Evolutionary conservation across 2,329 filamentous ascomycete genomes (phyloP), one percentile per base, ranked within the genome.

Genomic region (Leptosphaerulina australis): DNA sequence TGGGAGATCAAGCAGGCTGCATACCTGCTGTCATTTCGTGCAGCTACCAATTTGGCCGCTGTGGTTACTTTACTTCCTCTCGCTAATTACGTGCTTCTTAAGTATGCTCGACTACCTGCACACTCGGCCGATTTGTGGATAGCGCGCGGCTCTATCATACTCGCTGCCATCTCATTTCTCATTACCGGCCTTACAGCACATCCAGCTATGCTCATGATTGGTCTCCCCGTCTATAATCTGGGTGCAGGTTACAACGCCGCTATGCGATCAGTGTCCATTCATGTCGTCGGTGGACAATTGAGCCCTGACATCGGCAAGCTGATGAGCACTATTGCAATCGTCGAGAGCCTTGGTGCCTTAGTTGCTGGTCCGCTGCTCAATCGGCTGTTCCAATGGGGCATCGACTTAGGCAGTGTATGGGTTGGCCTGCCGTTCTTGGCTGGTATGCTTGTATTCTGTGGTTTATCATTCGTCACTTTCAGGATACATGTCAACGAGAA

Each of bases 301-400:
- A 70, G 67, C 14, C 66, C 65, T 1, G 55, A 81, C 44, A 75
- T 78, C 3, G 79, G 77, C 5, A 72, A 77, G 9, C 59, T 81
- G 11, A 81, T 79, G 59, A 78, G 77, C 4, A 72, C 79, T 1
- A 74, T 81, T 48, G 77, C 77, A 22, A 76, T 80, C 15, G 64
- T 79, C 3, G 77, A 80, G 53, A 73, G 74, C 12, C 59, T 80
- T 8, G 78, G 79, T 5, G 70, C 73, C 18, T 74, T 81, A 50
- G 59, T 80, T 24, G 77, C 77, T 3, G 79, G 77, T 18, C 71
- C 79, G 3, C 58, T 76, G 4, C 70, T 81, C 30, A 78, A 77
- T 2, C 64, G 68, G 7, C 62, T 78, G 11, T 80, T 81, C 51
- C 72, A 77, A 24, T 63, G 75, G 47, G 79, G 78, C 0, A 69